phyloP scores from a whole-genome alignment of 2,329 filamentous ascomycete genomes.

The Pseudogymnoascus sp. region DNA sequence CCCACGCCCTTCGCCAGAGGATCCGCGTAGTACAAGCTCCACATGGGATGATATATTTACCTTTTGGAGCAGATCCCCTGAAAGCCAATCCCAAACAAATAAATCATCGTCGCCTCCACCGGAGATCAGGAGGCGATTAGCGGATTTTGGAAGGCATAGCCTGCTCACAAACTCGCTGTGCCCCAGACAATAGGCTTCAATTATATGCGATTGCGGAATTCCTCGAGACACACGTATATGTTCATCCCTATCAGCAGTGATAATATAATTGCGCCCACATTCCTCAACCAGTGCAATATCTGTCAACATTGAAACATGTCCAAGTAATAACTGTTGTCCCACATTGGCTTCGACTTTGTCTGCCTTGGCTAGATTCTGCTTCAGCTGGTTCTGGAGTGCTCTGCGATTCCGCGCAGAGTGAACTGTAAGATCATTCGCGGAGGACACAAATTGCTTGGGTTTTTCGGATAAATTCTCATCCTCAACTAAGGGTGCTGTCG shows the following conservation, averaged over 20 bases:
- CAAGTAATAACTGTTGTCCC: slow-evolving; percentile 71
- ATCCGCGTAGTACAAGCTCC: slow-evolving; percentile 27
- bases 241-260: slow-evolving; percentile 65
- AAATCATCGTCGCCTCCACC: slow-evolving; percentile 79
- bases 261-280: slow-evolving; percentile 46
- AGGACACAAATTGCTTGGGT: slow-evolving; percentile 35
- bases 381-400: slow-evolving; percentile 52
- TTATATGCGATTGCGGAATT: slow-evolving; percentile 75
- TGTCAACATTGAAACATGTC: slow-evolving; percentile 93
- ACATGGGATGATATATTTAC: slow-evolving; percentile 44
- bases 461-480: slow-evolving; percentile 5
- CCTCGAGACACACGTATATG: slow-evolving; percentile 86
- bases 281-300: slow-evolving; percentile 58
- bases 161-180: slow-evolving; percentile 79
- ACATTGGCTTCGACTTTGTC: slow-evolving; percentile 44
- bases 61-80: slow-evolving; percentile 42
- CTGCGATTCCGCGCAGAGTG: slow-evolving; percentile 57
- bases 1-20: slow-evolving; percentile 9
- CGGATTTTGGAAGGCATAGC: slow-evolving; percentile 55
- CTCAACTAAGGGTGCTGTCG: slow-evolving; percentile 3
- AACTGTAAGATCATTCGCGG: slow-evolving; percentile 53
- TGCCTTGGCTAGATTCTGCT: slow-evolving; percentile 32
- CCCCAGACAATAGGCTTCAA: slow-evolving; percentile 82
- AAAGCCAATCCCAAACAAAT: slow-evolving; percentile 73
- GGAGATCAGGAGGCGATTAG: slow-evolving; percentile 63